Percentiles rank a stretch among this genome's conserved stretches.
These are phyloP conservation scores for Poronia punctata DNA, from an alignment of 495 filamentous ascomycete species.

Conservation along the genomic window DNA sequence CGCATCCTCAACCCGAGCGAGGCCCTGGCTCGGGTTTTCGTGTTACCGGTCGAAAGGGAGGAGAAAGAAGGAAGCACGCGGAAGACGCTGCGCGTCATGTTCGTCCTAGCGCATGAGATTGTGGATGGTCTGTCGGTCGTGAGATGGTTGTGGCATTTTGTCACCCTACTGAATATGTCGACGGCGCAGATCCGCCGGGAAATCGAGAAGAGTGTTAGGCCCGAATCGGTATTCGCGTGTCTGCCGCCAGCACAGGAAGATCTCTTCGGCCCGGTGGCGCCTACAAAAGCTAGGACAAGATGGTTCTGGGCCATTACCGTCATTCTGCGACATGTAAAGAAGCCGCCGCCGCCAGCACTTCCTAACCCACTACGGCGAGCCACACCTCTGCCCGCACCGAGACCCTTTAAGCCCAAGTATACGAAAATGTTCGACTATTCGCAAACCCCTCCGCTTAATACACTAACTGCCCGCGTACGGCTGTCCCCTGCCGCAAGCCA, in stretches of 20 bases:
- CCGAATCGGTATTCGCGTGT: constrained; percentile 1
- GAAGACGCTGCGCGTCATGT: constrained; percentile 2
- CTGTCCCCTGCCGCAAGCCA: constrained; percentile 4
- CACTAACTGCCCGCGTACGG: constrained; percentile 2
- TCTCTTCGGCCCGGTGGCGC: constrained; percentile 2
- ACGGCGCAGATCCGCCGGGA: not conserved
- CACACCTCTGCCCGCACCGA: not conserved
- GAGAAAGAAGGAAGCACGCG: not conserved
- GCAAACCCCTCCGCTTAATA: constrained; percentile 6
- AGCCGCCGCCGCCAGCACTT: constrained; percentile 2
- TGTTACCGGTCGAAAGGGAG: not conserved
- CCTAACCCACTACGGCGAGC: constrained; percentile 6
- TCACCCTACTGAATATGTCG: constrained; percentile 3
- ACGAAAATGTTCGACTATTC: constrained; percentile 5
- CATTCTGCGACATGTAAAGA: constrained; percentile 5
- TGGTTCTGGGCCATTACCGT: constrained; percentile 11
- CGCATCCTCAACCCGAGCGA: constrained; percentile 3
- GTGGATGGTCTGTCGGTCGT: constrained; percentile 1
- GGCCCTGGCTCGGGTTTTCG: constrained; percentile 3
- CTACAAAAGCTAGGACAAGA: constrained; percentile 1
- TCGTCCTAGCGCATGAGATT: constrained; percentile 7
- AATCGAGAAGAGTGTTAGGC: constrained; percentile 1
- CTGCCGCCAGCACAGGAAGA: constrained; percentile 8
- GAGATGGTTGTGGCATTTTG: constrained; percentile 7
- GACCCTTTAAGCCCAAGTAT: constrained; percentile 2